Conservation (phyloP, 1,284 basidiomycete genomes). For the Fomitopsis schrenkii region DNA sequence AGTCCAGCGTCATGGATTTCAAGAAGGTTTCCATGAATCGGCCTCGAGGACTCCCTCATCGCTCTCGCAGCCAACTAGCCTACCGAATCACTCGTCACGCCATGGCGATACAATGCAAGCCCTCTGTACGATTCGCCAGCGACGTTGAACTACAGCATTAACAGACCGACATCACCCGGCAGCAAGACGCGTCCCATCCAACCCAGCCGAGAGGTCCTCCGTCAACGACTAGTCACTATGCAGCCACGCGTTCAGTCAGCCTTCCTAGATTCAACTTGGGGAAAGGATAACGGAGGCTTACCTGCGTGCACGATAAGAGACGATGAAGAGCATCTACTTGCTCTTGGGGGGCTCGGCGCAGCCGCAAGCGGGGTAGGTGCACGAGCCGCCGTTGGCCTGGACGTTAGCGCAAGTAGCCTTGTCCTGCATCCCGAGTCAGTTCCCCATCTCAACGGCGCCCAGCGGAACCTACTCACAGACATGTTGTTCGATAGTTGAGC, state of each 20-base stretch:
- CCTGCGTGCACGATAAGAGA: not conserved
- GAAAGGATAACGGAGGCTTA: not conserved
- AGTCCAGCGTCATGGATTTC: too few species aligned
- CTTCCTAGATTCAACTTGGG: not conserved
- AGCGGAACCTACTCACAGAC: not conserved
- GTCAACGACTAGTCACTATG: not conserved
- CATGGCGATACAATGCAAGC: not conserved
- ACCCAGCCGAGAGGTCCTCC: not conserved
- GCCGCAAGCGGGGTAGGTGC: not conserved
- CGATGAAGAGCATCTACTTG: not conserved
- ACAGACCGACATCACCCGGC: not conserved
- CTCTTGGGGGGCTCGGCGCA: constrained; percentile 1
- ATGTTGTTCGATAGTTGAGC: not conserved
- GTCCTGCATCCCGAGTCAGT: not conserved
- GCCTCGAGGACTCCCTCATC: too few species aligned
- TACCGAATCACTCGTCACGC: not conserved
- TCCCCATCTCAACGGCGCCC: too few species aligned
- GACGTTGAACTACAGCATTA: not conserved
- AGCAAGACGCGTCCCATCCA: not conserved
- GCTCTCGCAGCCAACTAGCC: too few species aligned
- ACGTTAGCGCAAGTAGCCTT: constrained; percentile 1
- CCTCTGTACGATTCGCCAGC: not conserved
- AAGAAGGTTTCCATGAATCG: too few species aligned
- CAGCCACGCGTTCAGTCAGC: not conserved
- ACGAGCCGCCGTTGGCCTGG: not conserved